These are phyloP conservation scores for Colletotrichum limetticola DNA, from an alignment of 2,329 filamentous ascomycete species.

Conservation along the genomic window DNA sequence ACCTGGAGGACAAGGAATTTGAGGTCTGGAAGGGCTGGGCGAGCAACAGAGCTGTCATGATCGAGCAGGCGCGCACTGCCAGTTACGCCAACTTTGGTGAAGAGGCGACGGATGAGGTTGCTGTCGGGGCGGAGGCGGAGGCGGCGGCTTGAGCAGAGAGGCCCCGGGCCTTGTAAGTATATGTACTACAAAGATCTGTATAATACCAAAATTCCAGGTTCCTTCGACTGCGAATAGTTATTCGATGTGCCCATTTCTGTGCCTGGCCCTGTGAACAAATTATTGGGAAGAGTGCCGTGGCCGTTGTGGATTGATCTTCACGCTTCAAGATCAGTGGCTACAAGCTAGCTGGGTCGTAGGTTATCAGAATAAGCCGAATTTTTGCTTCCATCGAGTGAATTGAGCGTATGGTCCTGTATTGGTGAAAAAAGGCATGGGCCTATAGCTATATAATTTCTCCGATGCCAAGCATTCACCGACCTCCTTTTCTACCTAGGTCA, in stretches of 20 bases:
- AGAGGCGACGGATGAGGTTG: conserved; percentile 42
- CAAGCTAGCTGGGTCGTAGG: no score
- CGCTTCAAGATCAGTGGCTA: no score
- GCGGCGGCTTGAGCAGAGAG: background rate
- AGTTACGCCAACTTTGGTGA: conserved; percentile 56
- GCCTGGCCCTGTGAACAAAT: no score
- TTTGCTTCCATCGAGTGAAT: no score
- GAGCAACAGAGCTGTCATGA: conserved; percentile 53
- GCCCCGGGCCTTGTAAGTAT: conserved; percentile 10
- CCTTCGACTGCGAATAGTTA: background rate
- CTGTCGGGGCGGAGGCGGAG: conserved; percentile 35
- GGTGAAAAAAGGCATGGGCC: no score
- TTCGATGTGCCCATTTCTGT: no score
- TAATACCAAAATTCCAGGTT: conserved; percentile 31
- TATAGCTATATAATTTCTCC: no score
- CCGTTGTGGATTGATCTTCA: no score
- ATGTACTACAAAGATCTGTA: conserved; percentile 34
- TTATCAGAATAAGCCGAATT: no score
- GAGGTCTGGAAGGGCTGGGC: conserved; percentile 91
- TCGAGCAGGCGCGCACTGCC: conserved; percentile 52
- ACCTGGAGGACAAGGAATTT: conserved; percentile 82
- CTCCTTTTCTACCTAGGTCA: no score
- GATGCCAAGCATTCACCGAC: no score
- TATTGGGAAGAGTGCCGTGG: background rate
- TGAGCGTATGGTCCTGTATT: no score